Evolutionary conservation across 495 filamentous ascomycete species (phyloP).

Genomic region (Trichoderma parareesei): DNA sequence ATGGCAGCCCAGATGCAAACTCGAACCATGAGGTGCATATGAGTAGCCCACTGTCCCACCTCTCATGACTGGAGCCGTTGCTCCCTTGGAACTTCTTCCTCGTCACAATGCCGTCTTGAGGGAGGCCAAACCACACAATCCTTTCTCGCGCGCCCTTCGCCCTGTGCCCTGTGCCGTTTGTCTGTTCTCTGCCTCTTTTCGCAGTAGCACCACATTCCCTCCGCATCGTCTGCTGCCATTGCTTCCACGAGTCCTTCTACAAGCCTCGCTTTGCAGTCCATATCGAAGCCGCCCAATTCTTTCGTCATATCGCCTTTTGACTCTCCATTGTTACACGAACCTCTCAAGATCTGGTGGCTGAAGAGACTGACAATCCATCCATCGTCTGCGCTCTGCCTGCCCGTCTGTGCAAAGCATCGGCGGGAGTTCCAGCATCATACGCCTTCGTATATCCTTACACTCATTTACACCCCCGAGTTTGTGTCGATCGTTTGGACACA

Average conservation of each 20-base stretch:
- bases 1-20: no score
- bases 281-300: no score
- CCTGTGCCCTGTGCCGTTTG: background rate
- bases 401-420: background rate
- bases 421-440: background rate
- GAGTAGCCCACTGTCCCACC: conserved; percentile 3
- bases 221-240: background rate
- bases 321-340: no score
- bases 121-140: background rate
- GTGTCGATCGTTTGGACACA: background rate
- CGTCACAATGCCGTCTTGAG: background rate
- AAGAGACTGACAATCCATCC: no score
- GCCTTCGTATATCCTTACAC: background rate
- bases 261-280: no score
- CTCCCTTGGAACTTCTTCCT: background rate
- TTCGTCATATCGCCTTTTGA: no score
- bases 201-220: background rate
- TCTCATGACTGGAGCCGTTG: background rate
- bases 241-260: background rate
- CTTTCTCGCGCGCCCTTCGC: background rate
- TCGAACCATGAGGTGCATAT: background rate
- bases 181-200: background rate
- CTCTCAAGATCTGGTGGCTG: no score
- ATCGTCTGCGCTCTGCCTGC: no score
- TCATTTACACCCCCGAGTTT: background rate